A percentile compares a stretch with the other conserved stretches of the same genome.
phyloP scores from a whole-genome alignment of 306 rosid genomes.

The Quercus ilex region DNA sequence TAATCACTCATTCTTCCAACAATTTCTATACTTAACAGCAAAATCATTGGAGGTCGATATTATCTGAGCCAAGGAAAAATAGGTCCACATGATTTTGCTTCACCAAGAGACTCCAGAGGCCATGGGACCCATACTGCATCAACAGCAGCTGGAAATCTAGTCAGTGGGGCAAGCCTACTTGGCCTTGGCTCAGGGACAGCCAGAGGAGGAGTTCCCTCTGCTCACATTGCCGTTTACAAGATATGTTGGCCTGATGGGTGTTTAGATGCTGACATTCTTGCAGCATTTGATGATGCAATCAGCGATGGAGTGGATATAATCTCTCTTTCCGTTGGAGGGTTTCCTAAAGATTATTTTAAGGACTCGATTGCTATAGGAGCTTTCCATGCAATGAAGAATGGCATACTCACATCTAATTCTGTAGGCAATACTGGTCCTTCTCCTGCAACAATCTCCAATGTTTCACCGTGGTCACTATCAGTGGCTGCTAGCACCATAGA shows the following conservation, averaged over 20 bases:
- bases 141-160: conserved; percentile 34
- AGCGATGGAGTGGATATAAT: conserved; percentile 54
- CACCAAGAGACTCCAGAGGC: conserved; percentile 35
- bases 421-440: conserved; percentile 35
- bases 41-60: conserved; percentile 44
- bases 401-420: conserved; percentile 31
- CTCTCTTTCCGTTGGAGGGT: conserved; percentile 32
- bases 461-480: conserved; percentile 43
- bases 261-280: conserved; percentile 30
- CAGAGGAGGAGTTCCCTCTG: conserved; percentile 44
- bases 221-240: conserved; percentile 54
- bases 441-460: conserved; percentile 2
- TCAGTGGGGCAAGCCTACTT: conserved; percentile 25
- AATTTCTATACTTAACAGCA: conserved; percentile 12
- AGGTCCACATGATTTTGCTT: neutral
- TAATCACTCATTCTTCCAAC: too few species aligned
- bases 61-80: neutral
- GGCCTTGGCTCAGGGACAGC: conserved; percentile 46
- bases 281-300: conserved; percentile 60
- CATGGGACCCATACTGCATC: conserved; percentile 58
- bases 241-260: conserved; percentile 42
- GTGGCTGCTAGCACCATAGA: conserved; percentile 48
- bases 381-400: conserved; percentile 48
- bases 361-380: conserved; percentile 34
- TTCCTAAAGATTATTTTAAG: conserved; percentile 15